Base-by-base conservation (phyloP, 2,329 filamentous ascomycete species). In the Nemania bipapillata region DNA sequence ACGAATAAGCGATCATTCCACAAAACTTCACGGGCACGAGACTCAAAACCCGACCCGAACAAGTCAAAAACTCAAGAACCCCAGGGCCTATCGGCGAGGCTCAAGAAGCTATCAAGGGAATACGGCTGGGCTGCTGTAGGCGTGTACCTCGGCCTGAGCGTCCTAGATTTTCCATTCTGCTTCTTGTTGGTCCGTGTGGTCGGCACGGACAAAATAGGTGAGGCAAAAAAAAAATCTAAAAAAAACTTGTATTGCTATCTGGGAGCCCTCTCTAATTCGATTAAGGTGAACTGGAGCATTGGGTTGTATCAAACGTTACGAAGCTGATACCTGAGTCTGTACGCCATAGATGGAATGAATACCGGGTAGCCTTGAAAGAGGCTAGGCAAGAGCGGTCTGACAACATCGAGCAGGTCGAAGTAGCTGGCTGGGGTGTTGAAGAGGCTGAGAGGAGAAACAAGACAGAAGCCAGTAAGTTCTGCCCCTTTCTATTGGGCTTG, bases 71-170 rank as follows among this genome's bases (percentile, higher is more conserved):
- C 59, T 30, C 24, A 72, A 63, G 70, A 74, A 35, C 72, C 76
- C 1, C 74, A 73, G 12, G 87, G 89, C 7, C 79, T 96, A 49
- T 90, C 90, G 1, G 89, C 89, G 71, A 87, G 91, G 28, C 83
- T 98, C 78, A 94, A 91, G 81, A 93, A 92, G 78, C 87, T 99
- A 53, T 94, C 91, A 2, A 90, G 91, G 71, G 95, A 98, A 80
- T 99, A 99, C 80, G 96, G 96, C 47, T 98, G 94, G 93, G 87
- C 92, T 3, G 94, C 94, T 0, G 81, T 97, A 4, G 95, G 94
- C n/a, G 92, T 99, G 15, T 99, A 99, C 80, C 81, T 97, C 11
- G 85, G 85, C 0, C 82, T 99, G 63, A 94, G 92, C 49, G 91
- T 92, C 42, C 82, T 97, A 59, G 96, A 99, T 81, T 97, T 98